A percentile compares a stretch with the other conserved stretches of the same genome.
Conservation (phyloP, 306 rosid genomes). For the Acacia confusa region DNA sequence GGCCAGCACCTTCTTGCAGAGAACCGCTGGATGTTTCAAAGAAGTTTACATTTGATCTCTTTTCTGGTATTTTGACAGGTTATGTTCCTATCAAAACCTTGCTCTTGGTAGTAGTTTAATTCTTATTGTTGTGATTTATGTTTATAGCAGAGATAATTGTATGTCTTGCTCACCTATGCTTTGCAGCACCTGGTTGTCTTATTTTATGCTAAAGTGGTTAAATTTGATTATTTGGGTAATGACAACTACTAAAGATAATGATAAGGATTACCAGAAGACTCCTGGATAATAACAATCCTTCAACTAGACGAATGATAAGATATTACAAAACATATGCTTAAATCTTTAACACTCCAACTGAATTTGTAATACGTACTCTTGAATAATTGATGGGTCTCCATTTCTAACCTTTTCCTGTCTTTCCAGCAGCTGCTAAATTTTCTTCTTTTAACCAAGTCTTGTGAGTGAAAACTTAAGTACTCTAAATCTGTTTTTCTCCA, state of each 20-base stretch:
- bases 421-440: neutral
- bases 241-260: neutral
- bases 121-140: neutral
- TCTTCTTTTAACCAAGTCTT: neutral
- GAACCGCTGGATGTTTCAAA: slow-evolving; percentile 95
- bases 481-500: neutral
- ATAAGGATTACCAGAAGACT: neutral
- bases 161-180: neutral
- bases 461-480: neutral
- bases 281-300: neutral
- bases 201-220: neutral
- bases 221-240: neutral
- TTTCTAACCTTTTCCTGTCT: neutral
- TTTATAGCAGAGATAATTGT: neutral
- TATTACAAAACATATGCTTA: neutral
- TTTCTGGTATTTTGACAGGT: slow-evolving; percentile 93
- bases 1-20: slow-evolving; percentile 87
- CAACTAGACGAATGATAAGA: neutral
- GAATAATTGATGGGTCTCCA: neutral
- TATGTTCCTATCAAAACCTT: slow-evolving; percentile 32
- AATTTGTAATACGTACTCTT: neutral
- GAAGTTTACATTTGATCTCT: slow-evolving; percentile 70
- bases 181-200: neutral
- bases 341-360: neutral
- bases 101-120: neutral